phyloP scores from a whole-genome alignment of 371 early-diverging fungal species.

The Mortierella sp. region DNA sequence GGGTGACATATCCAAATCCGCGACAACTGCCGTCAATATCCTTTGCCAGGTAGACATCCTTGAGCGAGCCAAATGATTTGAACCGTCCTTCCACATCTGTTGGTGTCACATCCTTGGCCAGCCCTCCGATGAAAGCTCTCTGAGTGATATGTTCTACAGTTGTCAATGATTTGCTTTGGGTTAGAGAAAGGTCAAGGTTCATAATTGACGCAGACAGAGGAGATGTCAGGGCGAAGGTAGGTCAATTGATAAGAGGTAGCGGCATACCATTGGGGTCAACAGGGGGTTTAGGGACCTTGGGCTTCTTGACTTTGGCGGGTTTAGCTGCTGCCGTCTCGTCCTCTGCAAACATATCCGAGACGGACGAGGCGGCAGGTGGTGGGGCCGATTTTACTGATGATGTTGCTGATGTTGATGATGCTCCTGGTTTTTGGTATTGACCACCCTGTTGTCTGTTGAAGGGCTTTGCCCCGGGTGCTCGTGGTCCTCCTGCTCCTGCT shows the following conservation, averaged over 20 bases:
- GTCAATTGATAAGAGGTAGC: not conserved
- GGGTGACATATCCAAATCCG: slow-evolving; percentile 81
- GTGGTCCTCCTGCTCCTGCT: slow-evolving; percentile 3
- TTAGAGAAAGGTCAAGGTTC: not conserved
- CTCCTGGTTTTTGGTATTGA: not conserved
- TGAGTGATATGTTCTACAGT: slow-evolving; percentile 60
- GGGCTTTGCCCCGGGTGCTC: not conserved
- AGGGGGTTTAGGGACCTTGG: slow-evolving; percentile 43
- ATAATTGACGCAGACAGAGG: not conserved
- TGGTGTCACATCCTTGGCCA: slow-evolving; percentile 69
- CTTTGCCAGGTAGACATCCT: slow-evolving; percentile 53
- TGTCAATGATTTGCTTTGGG: not conserved
- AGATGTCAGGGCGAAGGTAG: not conserved
- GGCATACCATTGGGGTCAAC: slow-evolving; percentile 49
- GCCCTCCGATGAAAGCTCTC: slow-evolving; percentile 84
- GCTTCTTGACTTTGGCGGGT: slow-evolving; percentile 44
- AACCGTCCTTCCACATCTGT: slow-evolving; percentile 76
- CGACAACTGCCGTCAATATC: slow-evolving; percentile 66
- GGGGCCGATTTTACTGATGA: slow-evolving; percentile 2
- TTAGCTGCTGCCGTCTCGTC: slow-evolving; percentile 10
- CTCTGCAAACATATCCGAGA: slow-evolving; percentile 28
- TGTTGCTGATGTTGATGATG: not conserved
- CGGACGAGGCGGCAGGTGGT: slow-evolving; percentile 17
- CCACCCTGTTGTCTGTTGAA: not conserved
- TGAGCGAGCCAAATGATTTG: slow-evolving; percentile 73